These are phyloP conservation scores for Metahyphopichia silvanorum DNA, from an alignment of 805 yeast genomes.

Conservation along the genomic window DNA sequence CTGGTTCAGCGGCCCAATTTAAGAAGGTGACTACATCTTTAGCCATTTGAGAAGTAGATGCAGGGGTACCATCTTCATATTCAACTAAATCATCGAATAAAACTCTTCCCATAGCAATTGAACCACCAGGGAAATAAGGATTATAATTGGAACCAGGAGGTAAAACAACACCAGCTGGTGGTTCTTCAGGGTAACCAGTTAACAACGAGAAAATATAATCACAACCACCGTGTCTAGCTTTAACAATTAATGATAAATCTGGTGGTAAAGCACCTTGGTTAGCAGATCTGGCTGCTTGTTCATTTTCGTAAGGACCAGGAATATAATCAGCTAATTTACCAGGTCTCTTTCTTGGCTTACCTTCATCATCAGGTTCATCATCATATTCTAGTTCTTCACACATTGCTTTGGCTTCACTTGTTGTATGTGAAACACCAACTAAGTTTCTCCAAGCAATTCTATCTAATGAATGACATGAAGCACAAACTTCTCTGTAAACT, in stretches of 20 bases:
- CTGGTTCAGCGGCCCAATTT: constrained; percentile 98
- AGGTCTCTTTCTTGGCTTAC: constrained; percentile 95
- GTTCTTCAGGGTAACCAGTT: constrained; percentile 98
- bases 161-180: constrained; percentile 94
- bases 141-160: constrained; percentile 96
- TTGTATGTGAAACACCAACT: constrained; percentile 94
- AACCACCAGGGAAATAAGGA: constrained; percentile 99
- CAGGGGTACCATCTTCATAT: constrained; percentile 98
- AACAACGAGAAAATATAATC: constrained; percentile 93
- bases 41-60: constrained; percentile 98
- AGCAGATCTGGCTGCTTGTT: constrained; percentile 99
- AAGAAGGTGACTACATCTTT: constrained; percentile 95
- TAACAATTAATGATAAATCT: constrained; percentile 92
- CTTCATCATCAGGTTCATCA: constrained; percentile 94
- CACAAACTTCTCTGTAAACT: constrained; percentile 98
- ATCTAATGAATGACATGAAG: constrained; percentile 96
- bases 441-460: constrained; percentile 98
- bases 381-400: constrained; percentile 97
- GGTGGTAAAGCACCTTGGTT: constrained; percentile 99
- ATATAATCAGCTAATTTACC: constrained; percentile 96
- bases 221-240: constrained; percentile 98
- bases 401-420: constrained; percentile 85
- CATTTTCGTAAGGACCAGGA: constrained; percentile 95
- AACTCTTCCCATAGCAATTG: constrained; percentile 99
- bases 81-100: constrained; percentile 96